A percentile compares a stretch with the other conserved stretches of the same genome.
Conservation (phyloP, 73 alveolate species). For the Symbiodinium natans region DNA sequence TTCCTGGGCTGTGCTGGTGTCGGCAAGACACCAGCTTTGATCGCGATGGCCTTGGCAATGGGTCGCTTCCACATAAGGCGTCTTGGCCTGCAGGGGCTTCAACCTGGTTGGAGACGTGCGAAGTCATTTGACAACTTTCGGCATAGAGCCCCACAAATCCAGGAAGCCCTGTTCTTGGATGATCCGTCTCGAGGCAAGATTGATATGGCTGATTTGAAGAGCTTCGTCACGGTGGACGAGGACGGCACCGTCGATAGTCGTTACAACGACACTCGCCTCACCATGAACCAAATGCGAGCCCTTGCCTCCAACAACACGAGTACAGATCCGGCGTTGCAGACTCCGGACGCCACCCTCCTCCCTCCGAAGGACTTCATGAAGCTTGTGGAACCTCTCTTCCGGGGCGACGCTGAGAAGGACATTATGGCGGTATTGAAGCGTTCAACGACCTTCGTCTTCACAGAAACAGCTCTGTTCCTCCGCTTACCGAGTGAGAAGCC, state of each 20-base stretch:
- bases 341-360: no score
- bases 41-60: constrained; percentile 19
- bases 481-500: not conserved
- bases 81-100: not conserved
- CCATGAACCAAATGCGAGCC: not conserved
- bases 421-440: not conserved
- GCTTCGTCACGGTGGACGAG: constrained; percentile 21
- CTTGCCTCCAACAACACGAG: no score
- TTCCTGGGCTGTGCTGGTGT: constrained; percentile 24
- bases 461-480: not conserved
- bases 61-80: constrained; percentile 11
- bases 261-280: constrained; percentile 40
- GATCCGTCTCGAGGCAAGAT: not conserved
- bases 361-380: no score
- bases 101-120: constrained; percentile 6
- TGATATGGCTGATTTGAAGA: constrained; percentile 9
- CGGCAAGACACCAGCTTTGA: constrained; percentile 26
- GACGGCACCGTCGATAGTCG: not conserved
- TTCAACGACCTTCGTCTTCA: not conserved
- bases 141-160: not conserved
- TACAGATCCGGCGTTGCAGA: no score
- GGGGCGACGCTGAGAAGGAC: not conserved
- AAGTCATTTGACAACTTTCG: constrained; percentile 12
- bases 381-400: no score
- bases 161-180: constrained; percentile 30